Evolutionary conservation across 345 rosid species (phyloP).

Genomic region (Brassica nigra): DNA sequence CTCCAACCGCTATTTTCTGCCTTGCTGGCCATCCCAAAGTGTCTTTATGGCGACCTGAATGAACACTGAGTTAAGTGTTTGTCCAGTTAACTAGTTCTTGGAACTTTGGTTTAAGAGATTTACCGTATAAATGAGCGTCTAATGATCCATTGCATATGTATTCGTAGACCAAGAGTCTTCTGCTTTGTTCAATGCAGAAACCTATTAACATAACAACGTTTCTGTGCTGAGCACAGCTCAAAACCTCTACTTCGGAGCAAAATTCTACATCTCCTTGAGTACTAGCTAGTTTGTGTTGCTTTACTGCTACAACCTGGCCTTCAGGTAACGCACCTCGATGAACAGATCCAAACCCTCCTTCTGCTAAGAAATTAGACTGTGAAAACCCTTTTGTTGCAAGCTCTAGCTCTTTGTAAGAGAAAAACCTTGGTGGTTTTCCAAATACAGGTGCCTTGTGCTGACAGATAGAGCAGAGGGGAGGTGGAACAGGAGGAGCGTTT

Average conservation of each 20-base stretch:
- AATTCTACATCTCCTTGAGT: constrained; percentile 63
- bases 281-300: constrained; percentile 52
- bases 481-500: constrained; percentile 51
- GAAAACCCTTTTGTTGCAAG: constrained; percentile 59
- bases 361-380: constrained; percentile 49
- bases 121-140: constrained; percentile 66
- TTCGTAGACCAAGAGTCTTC: constrained; percentile 66
- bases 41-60: constrained; percentile 38
- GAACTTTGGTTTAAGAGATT: background rate
- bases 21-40: constrained; percentile 52
- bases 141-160: constrained; percentile 66
- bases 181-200: constrained; percentile 55
- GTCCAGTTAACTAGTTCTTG: background rate
- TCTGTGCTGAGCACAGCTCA: constrained; percentile 70
- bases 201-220: constrained; percentile 70
- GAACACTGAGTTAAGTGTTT: background rate
- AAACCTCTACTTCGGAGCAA: constrained; percentile 64
- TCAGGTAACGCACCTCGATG: constrained; percentile 54
- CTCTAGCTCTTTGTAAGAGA: constrained; percentile 50
- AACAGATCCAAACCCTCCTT: constrained; percentile 62
- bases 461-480: constrained; percentile 67
- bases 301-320: constrained; percentile 65
- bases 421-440: constrained; percentile 55
- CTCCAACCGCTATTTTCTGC: constrained; percentile 65
- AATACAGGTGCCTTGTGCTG: constrained; percentile 54